These are phyloP conservation scores for Santalum album DNA, from an alignment of 164 flowering plant genomes.

Conservation along the genomic window DNA sequence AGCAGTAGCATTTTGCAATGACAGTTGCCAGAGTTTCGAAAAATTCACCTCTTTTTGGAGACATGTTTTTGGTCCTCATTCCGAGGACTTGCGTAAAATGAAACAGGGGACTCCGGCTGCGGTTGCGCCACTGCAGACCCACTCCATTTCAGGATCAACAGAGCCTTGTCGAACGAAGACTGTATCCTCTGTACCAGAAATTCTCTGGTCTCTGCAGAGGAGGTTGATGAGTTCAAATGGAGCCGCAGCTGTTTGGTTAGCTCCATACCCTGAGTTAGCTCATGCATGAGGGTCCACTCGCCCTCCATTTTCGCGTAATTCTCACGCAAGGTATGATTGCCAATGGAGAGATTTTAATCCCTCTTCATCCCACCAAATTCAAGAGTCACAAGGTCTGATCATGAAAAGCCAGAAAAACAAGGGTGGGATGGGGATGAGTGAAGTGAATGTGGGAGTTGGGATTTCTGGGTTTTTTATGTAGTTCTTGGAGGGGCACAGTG, in stretches of 20 bases:
- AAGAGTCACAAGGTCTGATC: too few relatives aligned
- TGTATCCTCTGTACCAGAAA: conserved; percentile 36
- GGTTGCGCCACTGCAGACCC: conserved; percentile 16
- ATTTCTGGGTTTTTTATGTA: too few relatives aligned
- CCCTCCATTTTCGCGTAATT: conserved; percentile 26
- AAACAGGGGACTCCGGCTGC: conserved; percentile 44
- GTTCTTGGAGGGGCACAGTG: conserved; percentile 2
- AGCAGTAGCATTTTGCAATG: too few relatives aligned
- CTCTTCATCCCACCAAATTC: too few relatives aligned
- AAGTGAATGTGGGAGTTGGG: too few relatives aligned
- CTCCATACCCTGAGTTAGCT: conserved; percentile 63
- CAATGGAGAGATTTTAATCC: background rate
- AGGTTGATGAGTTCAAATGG: conserved; percentile 30
- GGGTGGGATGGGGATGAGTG: background rate
- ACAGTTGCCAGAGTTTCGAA: background rate
- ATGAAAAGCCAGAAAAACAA: background rate
- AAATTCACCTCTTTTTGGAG: conserved; percentile 58
- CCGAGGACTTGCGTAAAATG: conserved; percentile 47
- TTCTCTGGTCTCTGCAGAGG: conserved; percentile 30
- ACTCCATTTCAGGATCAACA: conserved; percentile 40
- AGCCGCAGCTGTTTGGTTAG: conserved; percentile 42
- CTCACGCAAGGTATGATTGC: too few relatives aligned
- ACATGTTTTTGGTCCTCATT: conserved; percentile 20
- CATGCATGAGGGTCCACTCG: conserved; percentile 36
- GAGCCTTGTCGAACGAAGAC: conserved; percentile 53